phyloP scores from a whole-genome alignment of 2,329 filamentous ascomycete genomes.

The Iodosphaeria phyllophila region DNA sequence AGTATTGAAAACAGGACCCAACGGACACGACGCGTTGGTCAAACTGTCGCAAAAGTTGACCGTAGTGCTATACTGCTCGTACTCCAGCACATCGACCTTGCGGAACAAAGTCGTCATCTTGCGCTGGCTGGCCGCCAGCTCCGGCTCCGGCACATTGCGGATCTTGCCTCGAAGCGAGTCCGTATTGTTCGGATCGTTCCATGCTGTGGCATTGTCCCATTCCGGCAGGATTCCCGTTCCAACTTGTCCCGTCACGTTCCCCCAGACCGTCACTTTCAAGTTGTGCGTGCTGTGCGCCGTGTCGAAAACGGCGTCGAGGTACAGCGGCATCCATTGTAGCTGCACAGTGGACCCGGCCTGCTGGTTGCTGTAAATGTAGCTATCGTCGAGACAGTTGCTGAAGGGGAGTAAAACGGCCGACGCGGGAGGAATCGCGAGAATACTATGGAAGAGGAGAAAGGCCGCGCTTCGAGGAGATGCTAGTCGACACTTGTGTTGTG shows the following conservation, averaged over 20 bases:
- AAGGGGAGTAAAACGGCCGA: conserved; percentile 55
- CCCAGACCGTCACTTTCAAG: conserved; percentile 67
- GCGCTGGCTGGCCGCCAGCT: conserved; percentile 17
- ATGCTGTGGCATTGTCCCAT: conserved; percentile 33
- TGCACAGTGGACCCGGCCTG: no score
- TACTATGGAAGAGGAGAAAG: conserved; percentile 19
- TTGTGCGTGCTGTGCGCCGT: conserved; percentile 37
- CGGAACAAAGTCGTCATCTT: conserved; percentile 57
- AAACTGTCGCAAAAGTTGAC: conserved; percentile 47
- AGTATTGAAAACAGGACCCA: conserved; percentile 50
- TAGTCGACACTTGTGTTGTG: no score
- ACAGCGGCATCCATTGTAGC: conserved; percentile 65
- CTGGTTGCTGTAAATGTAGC: conserved; percentile 33
- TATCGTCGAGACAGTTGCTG: conserved; percentile 60
- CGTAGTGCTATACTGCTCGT: conserved; percentile 41
- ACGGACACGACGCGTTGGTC: conserved; percentile 50
- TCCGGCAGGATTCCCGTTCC: conserved; percentile 38
- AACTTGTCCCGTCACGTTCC: conserved; percentile 69
- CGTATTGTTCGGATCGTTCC: no score
- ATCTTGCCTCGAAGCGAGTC: no score
- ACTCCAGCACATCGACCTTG: conserved; percentile 58
- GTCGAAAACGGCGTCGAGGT: conserved; percentile 59
- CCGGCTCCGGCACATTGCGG: conserved; percentile 33
- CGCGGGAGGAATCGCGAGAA: conserved; percentile 21
- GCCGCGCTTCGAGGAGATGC: conserved; percentile 1